Evolutionary conservation across 345 rosid genomes (phyloP).

Genomic region (Syzygium grande): DNA sequence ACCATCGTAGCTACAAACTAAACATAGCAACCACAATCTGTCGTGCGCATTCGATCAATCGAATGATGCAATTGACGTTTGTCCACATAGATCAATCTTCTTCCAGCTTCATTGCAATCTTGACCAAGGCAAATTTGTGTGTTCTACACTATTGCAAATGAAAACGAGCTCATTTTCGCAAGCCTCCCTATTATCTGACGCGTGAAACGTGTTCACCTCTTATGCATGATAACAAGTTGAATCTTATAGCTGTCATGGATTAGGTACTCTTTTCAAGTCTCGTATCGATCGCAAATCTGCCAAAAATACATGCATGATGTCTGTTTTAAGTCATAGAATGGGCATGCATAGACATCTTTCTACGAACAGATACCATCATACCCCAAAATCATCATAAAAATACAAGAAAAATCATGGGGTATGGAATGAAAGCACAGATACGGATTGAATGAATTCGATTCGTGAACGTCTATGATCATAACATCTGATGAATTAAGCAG

Average conservation of each 20-base stretch:
- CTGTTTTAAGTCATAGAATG: not conserved
- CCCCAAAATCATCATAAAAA: not conserved
- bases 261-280: not conserved
- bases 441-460: not conserved
- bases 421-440: not conserved
- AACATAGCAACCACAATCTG: not conserved
- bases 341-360: not conserved
- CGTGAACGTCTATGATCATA: not conserved
- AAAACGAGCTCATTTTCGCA: not conserved
- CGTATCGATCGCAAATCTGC: not conserved
- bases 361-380: accelerated
- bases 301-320: not conserved
- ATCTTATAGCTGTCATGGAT: not conserved
- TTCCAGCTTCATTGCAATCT: not conserved
- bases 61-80: not conserved
- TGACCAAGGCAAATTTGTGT: not conserved
- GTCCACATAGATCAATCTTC: not conserved
- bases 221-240: not conserved
- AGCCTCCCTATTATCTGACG: accelerated
- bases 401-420: not conserved
- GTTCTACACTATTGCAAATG: not conserved
- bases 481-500: not conserved
- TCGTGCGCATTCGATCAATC: not conserved
- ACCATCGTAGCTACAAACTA: not conserved
- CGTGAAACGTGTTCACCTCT: not conserved